A percentile compares a stretch with the other conserved stretches of the same genome.
Conservation (phyloP, 2,329 filamentous ascomycete species). For the Sporothrix mexicana region DNA sequence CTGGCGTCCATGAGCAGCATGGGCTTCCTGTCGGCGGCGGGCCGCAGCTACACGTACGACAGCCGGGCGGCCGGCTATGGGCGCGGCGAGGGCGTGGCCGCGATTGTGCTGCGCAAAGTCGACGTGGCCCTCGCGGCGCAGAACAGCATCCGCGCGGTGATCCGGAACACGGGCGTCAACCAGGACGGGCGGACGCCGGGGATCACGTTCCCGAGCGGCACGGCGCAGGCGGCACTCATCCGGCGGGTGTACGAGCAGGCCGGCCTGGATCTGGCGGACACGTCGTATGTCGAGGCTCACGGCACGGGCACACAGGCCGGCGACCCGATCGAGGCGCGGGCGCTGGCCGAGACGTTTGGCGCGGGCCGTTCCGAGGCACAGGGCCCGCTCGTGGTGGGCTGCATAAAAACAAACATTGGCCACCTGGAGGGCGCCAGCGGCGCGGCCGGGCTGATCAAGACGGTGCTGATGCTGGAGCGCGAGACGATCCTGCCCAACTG, state of each 20-base stretch:
- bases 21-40: slow-evolving; percentile 49
- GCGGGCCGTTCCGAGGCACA: background rate
- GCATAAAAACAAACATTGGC: slow-evolving; percentile 51
- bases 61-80: slow-evolving; percentile 54
- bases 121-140: slow-evolving; percentile 47
- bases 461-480: slow-evolving; percentile 49
- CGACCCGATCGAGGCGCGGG: slow-evolving; percentile 46
- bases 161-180: slow-evolving; percentile 38
- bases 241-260: slow-evolving; percentile 36
- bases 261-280: slow-evolving; percentile 35
- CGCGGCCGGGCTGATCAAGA: slow-evolving; percentile 53
- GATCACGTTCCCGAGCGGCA: slow-evolving; percentile 39
- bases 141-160: slow-evolving; percentile 45
- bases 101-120: slow-evolving; percentile 53
- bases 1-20: slow-evolving; percentile 55
- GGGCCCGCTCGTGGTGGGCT: slow-evolving; percentile 42
- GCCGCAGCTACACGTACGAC: slow-evolving; percentile 47
- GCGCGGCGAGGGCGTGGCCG: slow-evolving; percentile 56
- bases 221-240: slow-evolving; percentile 41
- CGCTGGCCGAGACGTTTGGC: slow-evolving; percentile 46
- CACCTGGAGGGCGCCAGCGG: slow-evolving; percentile 56
- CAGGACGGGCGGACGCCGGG: slow-evolving; percentile 38
- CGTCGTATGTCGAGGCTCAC: slow-evolving; percentile 50
- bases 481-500: slow-evolving; percentile 47
- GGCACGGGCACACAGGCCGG: slow-evolving; percentile 46